Conservation (phyloP, 345 rosid genomes). For the Euphorbia peplus region DNA sequence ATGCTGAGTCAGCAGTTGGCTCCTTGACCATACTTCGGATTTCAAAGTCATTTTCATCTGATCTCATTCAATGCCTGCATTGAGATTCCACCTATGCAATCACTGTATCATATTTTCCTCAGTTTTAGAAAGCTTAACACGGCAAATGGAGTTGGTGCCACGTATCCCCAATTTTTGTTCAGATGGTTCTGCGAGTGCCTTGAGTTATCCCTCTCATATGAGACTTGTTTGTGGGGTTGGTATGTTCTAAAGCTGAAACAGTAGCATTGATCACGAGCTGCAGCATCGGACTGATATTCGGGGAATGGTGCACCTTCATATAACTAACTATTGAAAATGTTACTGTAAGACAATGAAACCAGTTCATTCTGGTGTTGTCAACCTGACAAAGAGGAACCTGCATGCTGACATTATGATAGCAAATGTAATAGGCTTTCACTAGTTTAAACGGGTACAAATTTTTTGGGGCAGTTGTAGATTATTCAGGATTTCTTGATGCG, state of each 20-base stretch:
- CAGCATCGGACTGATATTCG: conserved; percentile 5
- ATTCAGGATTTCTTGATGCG: not conserved
- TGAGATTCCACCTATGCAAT: not conserved
- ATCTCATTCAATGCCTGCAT: not conserved
- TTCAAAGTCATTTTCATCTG: not conserved
- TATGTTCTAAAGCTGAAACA: not conserved
- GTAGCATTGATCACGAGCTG: not conserved
- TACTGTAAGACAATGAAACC: conserved; percentile 11
- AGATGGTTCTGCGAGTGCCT: not conserved
- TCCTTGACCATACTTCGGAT: not conserved
- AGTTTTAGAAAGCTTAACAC: not conserved
- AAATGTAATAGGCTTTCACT: conserved; percentile 5
- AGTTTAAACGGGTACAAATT: not conserved
- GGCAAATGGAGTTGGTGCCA: not conserved
- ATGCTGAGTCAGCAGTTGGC: not conserved
- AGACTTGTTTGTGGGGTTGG: not conserved
- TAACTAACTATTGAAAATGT: conserved; percentile 7
- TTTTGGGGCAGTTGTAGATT: not conserved
- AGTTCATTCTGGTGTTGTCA: not conserved
- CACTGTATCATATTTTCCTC: not conserved
- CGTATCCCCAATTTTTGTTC: not conserved
- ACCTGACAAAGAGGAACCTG: not conserved
- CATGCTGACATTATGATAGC: not conserved
- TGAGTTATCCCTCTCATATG: not conserved
- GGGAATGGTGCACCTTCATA: not conserved